Evolutionary conservation across 2,329 filamentous ascomycete species (phyloP).

Genomic region (Fusarium temperatum): DNA sequence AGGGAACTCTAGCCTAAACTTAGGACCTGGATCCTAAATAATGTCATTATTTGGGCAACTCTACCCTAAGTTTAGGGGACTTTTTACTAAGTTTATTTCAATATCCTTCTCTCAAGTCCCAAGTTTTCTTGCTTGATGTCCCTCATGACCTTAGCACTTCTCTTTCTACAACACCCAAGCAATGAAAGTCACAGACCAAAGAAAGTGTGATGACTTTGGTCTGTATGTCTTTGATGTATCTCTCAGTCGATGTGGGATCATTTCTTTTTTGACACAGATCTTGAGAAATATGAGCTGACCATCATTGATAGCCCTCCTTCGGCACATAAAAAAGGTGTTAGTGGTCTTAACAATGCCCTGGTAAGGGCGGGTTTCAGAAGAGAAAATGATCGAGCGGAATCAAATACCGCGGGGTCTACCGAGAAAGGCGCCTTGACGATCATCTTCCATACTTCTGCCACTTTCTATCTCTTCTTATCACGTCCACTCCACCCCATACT

Average conservation of each 20-base stretch:
- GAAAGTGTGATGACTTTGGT: not conserved
- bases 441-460: not conserved
- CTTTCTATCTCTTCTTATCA: not conserved
- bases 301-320: not conserved
- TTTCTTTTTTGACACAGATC: not conserved
- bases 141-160: not conserved
- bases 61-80: not conserved
- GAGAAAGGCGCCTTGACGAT: not conserved
- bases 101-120: not conserved
- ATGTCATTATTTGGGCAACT: not conserved
- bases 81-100: not conserved
- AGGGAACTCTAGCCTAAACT: not conserved
- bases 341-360: not conserved
- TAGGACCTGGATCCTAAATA: not conserved
- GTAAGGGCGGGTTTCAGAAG: not conserved
- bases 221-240: no score
- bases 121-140: not conserved
- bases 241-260: not conserved
- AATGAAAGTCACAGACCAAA: not conserved
- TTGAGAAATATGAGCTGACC: not conserved
- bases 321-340: not conserved
- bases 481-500: not conserved
- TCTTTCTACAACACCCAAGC: not conserved
- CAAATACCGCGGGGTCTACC: not conserved
- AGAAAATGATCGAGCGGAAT: not conserved